Base-by-base conservation (phyloP, 306 rosid species). In the Rosa multiflora region DNA sequence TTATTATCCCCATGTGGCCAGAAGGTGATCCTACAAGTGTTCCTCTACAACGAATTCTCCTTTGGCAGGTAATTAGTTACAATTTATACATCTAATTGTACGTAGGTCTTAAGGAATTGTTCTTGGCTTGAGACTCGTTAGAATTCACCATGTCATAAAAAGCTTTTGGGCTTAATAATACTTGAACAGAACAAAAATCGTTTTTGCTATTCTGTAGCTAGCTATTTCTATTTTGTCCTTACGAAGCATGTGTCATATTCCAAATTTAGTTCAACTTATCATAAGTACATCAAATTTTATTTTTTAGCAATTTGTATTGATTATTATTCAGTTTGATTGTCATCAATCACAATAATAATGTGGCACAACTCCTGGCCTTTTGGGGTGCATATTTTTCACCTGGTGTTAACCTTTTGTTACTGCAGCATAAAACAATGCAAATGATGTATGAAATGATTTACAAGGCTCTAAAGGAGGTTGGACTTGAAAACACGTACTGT, bases 1-100 rank as follows among this genome's bases (percentile, higher is more conserved):
- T 93, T 63, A 84, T 91, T n/a, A 83, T 93, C 77, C 98, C 97
- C 35, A 93, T 93, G 97, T 93, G 97, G 93, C 98, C 98, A 66
- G 97, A 93, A 84, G 98, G 98, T 77, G 86, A 72, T 61, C 98
- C 98, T 37, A 85, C 91, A 56, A 83, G 94, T 79, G 74, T 64
- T 58, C 26, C 93, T 51, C 83, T 79, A 78, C 94, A 93, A 76
- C 56, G 93, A 76, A 93, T 93, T 81, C 94, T 93, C 75, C 88
- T 84, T 83, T 93, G 98, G 98, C 98, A 92, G 94, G 95, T 88
- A 83, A 48, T 56, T 76, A n/a, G 62, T 75, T 72, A n/a, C 47
- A 63, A 21, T 73, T 48, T 55, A 49, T 64, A 67, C 56, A 53
- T 53, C 15, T 43, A 26, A 32, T 26, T 43, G 18, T 49, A 44